These are phyloP conservation scores for Theobroma grandiflorum DNA, from an alignment of 441 rosid genomes.

Conservation along the genomic window DNA sequence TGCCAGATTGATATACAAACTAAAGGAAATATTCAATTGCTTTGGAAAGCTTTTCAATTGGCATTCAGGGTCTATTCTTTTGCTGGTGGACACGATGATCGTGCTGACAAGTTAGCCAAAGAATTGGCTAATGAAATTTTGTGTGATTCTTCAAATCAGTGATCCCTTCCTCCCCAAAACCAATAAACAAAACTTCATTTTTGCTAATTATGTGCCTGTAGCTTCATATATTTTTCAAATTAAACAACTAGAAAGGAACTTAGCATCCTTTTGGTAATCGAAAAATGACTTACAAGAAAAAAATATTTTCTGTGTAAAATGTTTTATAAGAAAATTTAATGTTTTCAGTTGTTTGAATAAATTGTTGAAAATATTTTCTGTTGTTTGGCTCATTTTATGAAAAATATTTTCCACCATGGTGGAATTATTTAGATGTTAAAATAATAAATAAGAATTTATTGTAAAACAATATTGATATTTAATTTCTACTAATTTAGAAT, in stretches of 20 bases:
- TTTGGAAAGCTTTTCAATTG: conserved; percentile 72
- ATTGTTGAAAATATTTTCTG: too few species aligned
- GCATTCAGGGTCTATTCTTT: conserved; percentile 69
- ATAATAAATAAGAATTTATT: too few species aligned
- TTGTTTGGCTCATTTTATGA: too few species aligned
- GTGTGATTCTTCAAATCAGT: conserved; percentile 36
- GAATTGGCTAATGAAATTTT: conserved; percentile 68
- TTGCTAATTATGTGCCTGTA: not conserved
- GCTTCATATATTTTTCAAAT: not conserved
- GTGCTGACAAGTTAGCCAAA: conserved; percentile 57
- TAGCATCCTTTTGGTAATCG: too few species aligned
- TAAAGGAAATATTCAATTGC: conserved; percentile 43
- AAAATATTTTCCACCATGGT: too few species aligned
- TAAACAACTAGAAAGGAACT: not conserved
- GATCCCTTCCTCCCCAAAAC: not conserved
- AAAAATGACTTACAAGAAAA: too few species aligned
- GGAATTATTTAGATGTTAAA: too few species aligned
- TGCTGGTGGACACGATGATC: conserved; percentile 80
- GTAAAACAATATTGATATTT: too few species aligned
- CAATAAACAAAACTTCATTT: not conserved
- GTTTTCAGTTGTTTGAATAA: too few species aligned
- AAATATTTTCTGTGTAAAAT: too few species aligned
- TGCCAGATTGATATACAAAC: not conserved
- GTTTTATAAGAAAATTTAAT: too few species aligned
- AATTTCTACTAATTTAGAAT: too few species aligned